Percentiles rank a stretch among this genome's conserved stretches.
Evolutionary conservation across 805 yeast genomes (phyloP).

Genomic region (Monosporozyma aerobia): DNA sequence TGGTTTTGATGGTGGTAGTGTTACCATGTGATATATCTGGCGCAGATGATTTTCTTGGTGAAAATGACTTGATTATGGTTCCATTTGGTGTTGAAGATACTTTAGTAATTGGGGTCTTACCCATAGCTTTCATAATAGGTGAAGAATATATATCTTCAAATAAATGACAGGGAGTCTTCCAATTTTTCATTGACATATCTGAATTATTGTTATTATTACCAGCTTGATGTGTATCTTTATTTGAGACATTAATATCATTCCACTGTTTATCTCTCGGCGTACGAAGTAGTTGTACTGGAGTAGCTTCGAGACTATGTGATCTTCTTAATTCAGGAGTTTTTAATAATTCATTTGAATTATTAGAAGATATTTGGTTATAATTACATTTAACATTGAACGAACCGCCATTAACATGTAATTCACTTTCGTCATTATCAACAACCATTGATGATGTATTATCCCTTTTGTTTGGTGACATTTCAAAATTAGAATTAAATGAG

Average conservation of each 20-base stretch:
- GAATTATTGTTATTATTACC: not conserved
- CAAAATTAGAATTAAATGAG: conserved; percentile 30
- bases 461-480: conserved; percentile 18
- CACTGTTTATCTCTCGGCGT: conserved; percentile 17
- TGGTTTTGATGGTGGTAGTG: conserved; percentile 9
- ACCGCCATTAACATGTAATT: not conserved
- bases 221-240: not conserved
- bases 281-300: conserved; percentile 16
- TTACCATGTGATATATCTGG: conserved; percentile 6
- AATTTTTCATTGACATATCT: conserved; percentile 15
- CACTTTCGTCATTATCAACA: not conserved
- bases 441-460: conserved; percentile 2
- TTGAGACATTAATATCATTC: not conserved
- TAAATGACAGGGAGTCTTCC: conserved; percentile 29
- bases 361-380: not conserved
- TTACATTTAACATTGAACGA: not conserved
- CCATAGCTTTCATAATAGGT: conserved; percentile 23
- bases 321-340: conserved; percentile 19
- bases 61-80: conserved; percentile 7
- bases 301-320: conserved; percentile 13
- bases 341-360: conserved; percentile 2
- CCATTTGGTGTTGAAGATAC: conserved; percentile 14
- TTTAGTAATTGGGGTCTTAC: conserved; percentile 14
- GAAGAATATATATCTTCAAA: conserved; percentile 28
- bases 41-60: conserved; percentile 12